These are phyloP conservation scores for Chlorokybus atmophyticus DNA, from an alignment of 139 green algal genomes.

Conservation along the genomic window DNA sequence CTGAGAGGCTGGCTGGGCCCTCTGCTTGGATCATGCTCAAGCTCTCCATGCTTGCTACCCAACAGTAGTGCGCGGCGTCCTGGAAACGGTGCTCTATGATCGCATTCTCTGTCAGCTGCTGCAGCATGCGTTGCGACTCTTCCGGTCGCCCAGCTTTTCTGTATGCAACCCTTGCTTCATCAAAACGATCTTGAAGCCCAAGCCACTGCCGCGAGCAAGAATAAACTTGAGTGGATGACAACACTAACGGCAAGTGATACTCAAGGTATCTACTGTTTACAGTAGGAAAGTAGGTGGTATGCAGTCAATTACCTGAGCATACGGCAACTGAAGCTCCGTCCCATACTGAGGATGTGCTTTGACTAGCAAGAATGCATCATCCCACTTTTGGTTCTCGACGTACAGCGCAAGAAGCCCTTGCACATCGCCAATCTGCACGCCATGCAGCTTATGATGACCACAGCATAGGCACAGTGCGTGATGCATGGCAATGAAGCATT, in stretches of 20 bases:
- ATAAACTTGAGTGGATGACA: too few species aligned
- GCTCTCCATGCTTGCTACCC: conserved; percentile 11
- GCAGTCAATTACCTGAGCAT: too few species aligned
- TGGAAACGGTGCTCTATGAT: conserved; percentile 40
- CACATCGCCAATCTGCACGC: conserved; percentile 39
- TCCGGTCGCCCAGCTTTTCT: conserved; percentile 27
- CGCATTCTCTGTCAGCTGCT: conserved; percentile 49
- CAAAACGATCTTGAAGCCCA: conserved; percentile 26
- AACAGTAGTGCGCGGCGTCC: conserved; percentile 48
- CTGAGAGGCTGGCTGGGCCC: background rate
- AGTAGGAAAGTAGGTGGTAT: too few species aligned
- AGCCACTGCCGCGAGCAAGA: conserved; percentile 57
- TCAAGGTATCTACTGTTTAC: too few species aligned
- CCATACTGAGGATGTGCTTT: conserved; percentile 37
- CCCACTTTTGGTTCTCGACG: conserved; percentile 47
- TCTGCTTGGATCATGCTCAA: background rate
- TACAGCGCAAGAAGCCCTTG: conserved; percentile 38
- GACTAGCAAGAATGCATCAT: conserved; percentile 52
- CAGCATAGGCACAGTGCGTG: too few species aligned
- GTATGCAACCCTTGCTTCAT: conserved; percentile 41
- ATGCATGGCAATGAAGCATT: too few species aligned
- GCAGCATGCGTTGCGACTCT: conserved; percentile 31
- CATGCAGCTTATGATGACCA: too few species aligned
- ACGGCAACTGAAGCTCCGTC: too few species aligned
- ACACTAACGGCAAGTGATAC: too few species aligned